Conservation (phyloP, 1,139 yeast species). For the Kluyveromyces sp. region DNA sequence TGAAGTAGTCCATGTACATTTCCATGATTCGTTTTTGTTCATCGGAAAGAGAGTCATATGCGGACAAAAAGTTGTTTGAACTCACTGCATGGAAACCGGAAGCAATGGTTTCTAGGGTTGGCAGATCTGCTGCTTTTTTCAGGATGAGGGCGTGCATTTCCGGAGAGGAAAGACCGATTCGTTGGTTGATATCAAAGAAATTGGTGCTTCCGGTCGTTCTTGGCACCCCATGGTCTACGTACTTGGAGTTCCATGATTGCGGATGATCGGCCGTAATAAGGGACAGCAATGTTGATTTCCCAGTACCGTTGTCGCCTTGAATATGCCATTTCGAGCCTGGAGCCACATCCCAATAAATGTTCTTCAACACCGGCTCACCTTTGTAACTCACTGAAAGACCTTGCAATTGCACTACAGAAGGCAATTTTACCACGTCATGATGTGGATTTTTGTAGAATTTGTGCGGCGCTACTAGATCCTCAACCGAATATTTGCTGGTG, state of each 20-base stretch:
- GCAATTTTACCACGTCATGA: conserved; percentile 20
- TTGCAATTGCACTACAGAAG: conserved; percentile 51
- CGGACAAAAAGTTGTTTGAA: conserved; percentile 36
- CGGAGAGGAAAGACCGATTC: conserved; percentile 86
- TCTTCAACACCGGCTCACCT: conserved; percentile 50
- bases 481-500: conserved; percentile 14
- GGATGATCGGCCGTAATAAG: conserved; percentile 93
- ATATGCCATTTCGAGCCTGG: conserved; percentile 83
- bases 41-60: conserved; percentile 34
- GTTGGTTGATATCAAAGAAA: conserved; percentile 69
- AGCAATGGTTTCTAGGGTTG: conserved; percentile 53
- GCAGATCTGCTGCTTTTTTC: conserved; percentile 32
- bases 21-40: conserved; percentile 35
- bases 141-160: conserved; percentile 87
- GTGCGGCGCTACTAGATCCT: conserved; percentile 23
- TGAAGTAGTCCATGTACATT: conserved; percentile 34
- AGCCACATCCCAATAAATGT: conserved; percentile 60
- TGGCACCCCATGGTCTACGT: conserved; percentile 57
- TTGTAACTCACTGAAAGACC: conserved; percentile 62
- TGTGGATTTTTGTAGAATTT: conserved; percentile 17
- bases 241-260: conserved; percentile 78
- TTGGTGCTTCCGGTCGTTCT: conserved; percentile 69
- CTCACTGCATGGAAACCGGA: conserved; percentile 73
- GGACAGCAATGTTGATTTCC: conserved; percentile 82
- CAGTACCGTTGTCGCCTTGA: conserved; percentile 85